These are phyloP conservation scores for Pythium brassicae DNA, from an alignment of 352 stramenopile species.

Conservation along the genomic window DNA sequence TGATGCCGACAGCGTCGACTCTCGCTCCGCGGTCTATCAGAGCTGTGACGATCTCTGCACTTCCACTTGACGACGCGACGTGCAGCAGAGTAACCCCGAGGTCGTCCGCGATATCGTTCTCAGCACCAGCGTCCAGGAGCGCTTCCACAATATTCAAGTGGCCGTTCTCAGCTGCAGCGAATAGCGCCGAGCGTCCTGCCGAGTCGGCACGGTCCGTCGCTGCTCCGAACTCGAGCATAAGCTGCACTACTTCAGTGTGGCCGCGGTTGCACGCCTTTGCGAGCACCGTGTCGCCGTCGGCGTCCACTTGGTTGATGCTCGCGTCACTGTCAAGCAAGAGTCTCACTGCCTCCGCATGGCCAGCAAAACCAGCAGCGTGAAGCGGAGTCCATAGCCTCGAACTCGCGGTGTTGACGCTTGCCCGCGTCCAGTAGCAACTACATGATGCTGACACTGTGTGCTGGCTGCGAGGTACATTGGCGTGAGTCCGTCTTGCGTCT, in stretches of 20 bases:
- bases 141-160: not conserved
- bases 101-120: not conserved
- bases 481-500: not conserved
- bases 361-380: not conserved
- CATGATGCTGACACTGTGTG: not conserved
- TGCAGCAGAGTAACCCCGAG: not conserved
- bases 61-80: not conserved
- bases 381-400: not conserved
- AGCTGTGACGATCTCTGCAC: not conserved
- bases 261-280: not conserved
- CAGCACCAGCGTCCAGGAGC: not conserved
- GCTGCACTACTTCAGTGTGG: not conserved
- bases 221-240: not conserved
- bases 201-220: not conserved
- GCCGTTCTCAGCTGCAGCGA: not conserved
- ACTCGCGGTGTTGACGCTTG: not conserved
- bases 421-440: not conserved
- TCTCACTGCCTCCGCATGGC: not conserved
- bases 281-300: not conserved
- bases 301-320: not conserved
- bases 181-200: not conserved
- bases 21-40: not conserved
- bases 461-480: not conserved
- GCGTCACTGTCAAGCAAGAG: not conserved
- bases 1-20: not conserved